Evolutionary conservation across 495 filamentous ascomycete genomes (phyloP).

Genomic region (Neurospora hispaniola): DNA sequence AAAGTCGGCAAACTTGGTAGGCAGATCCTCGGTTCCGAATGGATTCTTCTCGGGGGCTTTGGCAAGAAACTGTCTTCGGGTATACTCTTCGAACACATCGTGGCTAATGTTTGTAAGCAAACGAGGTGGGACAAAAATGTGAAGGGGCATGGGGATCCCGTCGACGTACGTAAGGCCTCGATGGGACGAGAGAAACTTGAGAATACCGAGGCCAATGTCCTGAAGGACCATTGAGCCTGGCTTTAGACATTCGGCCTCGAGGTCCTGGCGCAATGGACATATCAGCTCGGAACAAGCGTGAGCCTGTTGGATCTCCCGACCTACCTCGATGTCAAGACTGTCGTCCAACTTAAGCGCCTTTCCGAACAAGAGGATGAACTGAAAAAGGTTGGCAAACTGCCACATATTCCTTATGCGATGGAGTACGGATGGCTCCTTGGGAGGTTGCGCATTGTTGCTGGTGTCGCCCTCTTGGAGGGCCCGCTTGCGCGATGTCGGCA

Average conservation of each 20-base stretch:
- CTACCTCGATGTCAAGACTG: slow-evolving; percentile 75
- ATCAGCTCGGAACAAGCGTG: background rate
- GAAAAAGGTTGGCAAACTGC: slow-evolving; percentile 91
- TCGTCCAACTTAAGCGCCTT: slow-evolving; percentile 81
- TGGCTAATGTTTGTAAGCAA: slow-evolving; percentile 39
- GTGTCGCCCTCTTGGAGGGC: slow-evolving; percentile 53
- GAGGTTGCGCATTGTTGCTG: slow-evolving; percentile 15
- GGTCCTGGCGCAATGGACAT: slow-evolving; percentile 47
- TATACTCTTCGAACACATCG: slow-evolving; percentile 90
- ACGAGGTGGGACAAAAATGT: background rate
- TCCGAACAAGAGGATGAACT: slow-evolving; percentile 87
- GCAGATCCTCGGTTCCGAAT: slow-evolving; percentile 68
- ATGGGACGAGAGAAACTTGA: slow-evolving; percentile 92
- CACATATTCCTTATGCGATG: slow-evolving; percentile 73
- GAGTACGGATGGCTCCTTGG: slow-evolving; percentile 39
- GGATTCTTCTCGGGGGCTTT: slow-evolving; percentile 77
- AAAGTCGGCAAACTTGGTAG: slow-evolving; percentile 65
- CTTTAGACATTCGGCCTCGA: slow-evolving; percentile 81
- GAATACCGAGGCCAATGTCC: slow-evolving; percentile 75
- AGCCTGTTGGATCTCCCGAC: slow-evolving; percentile 9
- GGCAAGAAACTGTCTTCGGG: slow-evolving; percentile 75
- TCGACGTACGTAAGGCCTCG: slow-evolving; percentile 71
- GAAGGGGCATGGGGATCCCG: background rate
- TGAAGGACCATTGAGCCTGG: slow-evolving; percentile 62
- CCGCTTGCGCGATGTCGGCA: slow-evolving; percentile 58